These are phyloP conservation scores for Posidonia oceanica DNA, from an alignment of 116 monocot species.

Conservation along the genomic window DNA sequence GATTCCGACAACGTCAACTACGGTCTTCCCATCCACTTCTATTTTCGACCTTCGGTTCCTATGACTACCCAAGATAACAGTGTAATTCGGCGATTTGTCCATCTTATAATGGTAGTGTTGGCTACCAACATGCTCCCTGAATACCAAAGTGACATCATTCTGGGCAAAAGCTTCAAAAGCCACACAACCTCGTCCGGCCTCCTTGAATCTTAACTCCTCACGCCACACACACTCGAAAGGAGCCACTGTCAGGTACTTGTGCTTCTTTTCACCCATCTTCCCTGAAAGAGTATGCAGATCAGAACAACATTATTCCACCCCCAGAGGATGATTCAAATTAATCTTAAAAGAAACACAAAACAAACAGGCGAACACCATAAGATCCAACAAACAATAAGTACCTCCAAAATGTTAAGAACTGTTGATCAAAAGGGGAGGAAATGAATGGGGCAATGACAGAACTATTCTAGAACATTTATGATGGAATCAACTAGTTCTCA, in stretches of 20 bases:
- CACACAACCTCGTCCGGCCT: slow-evolving; percentile 88
- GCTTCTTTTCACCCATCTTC: slow-evolving; percentile 47
- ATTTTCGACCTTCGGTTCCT: slow-evolving; percentile 84
- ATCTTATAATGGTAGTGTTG: slow-evolving; percentile 88
- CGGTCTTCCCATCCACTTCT: slow-evolving; percentile 77
- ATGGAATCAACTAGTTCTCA: too few species aligned
- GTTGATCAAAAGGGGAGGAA: too few species aligned
- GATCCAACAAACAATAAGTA: too few species aligned
- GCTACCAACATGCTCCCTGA: slow-evolving; percentile 86
- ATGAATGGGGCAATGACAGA: too few species aligned
- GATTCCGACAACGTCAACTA: slow-evolving; percentile 70
- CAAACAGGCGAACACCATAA: too few species aligned
- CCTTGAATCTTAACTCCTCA: slow-evolving; percentile 75
- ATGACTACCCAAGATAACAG: slow-evolving; percentile 89
- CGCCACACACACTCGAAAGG: slow-evolving; percentile 93
- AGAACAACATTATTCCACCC: neutral
- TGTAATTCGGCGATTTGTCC: slow-evolving; percentile 85
- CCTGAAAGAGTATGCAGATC: slow-evolving; percentile 7
- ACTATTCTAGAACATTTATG: too few species aligned
- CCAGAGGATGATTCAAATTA: neutral
- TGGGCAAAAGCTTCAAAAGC: slow-evolving; percentile 92
- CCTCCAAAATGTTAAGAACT: too few species aligned
- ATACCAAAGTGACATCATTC: slow-evolving; percentile 94
- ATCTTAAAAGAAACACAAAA: neutral
- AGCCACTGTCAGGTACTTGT: slow-evolving; percentile 69